Conservation (phyloP, 129 eudicot species). For the Calendula officinalis region DNA sequence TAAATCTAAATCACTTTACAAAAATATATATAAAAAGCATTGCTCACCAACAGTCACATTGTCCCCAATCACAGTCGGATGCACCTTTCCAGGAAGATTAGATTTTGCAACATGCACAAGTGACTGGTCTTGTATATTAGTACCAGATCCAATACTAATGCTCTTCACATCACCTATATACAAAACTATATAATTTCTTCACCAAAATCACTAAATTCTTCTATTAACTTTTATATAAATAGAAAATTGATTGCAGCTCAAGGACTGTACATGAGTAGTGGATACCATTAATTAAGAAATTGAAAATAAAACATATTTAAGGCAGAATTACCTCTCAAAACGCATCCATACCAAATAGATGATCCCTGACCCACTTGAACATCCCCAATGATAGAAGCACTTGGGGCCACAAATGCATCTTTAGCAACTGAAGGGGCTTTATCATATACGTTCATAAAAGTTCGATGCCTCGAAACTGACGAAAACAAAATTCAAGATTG, state of each 20-base stretch:
- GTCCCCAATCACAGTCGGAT: slow-evolving; percentile 65
- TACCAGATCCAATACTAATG: slow-evolving; percentile 68
- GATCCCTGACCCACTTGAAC: slow-evolving; percentile 67
- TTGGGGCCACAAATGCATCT: slow-evolving; percentile 82
- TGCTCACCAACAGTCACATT: slow-evolving; percentile 70
- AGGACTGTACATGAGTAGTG: no score
- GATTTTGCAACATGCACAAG: slow-evolving; percentile 73
- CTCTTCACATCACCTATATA: slow-evolving; percentile 60
- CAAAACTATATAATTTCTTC: no score
- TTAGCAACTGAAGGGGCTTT: slow-evolving; percentile 74
- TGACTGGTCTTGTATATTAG: slow-evolving; percentile 71
- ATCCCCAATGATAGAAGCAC: slow-evolving; percentile 83
- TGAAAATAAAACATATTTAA: not conserved
- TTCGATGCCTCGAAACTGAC: slow-evolving; percentile 80
- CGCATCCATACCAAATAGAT: slow-evolving; percentile 83
- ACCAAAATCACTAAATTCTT: no score
- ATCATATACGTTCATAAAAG: slow-evolving; percentile 69
- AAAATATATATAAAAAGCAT: not conserved
- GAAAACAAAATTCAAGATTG: not conserved
- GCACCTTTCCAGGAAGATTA: slow-evolving; percentile 58
- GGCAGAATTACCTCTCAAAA: slow-evolving; percentile 62
- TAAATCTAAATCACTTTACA: slow-evolving; percentile 8
- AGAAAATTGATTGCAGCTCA: no score
- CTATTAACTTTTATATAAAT: no score
- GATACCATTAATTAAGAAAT: no score